Base-by-base conservation (phyloP, 169 alveolate genomes). In the Cryptosporidium canis region DNA sequence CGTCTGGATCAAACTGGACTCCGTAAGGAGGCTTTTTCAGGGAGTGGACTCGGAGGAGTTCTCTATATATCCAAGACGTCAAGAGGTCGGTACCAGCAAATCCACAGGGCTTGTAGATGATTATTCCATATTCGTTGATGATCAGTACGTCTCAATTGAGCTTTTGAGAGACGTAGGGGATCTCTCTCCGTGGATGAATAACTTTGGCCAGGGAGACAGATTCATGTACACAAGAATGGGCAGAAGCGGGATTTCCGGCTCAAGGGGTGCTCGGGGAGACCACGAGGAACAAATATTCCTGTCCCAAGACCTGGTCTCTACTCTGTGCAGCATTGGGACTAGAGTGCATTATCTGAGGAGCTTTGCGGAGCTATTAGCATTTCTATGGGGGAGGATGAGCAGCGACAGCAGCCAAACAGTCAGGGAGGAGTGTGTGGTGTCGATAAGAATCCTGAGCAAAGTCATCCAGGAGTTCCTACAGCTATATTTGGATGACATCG, bases 11-110 rank as follows among this genome's bases (percentile, higher is more conserved):
- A 41, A 39, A 29, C 7, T 61, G 21, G 63, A 12, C 27, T 77
- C 87, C 35, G 24, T 77, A 11, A 29, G 18, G 27, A 77, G 70
- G 37, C 39, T 77, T 4, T 77, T 77, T 44, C 87, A 77, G 44
- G 87, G 87, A 56, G n/a, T 77, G 24, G 72, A 48, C 31, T 77
- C 87, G 14, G 31, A 35, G 21, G 87, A 77, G 18, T 77, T 77
- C 61, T 11, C 45, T 39, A 29, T 70, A 5, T 55, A 33, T 43
- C 87, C 87, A 43, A 61, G 21, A 41, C 11, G 58, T 35, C 45
- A 12, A 8, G n/a, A 11, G 27, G 68, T 2, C 45, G 27, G 31
- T 1, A 58, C 18, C 8, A 35, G 58, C 12, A 27, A 29, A 12
- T 31, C 37, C 11, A 12, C 24, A 29, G 87, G 58, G 5, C 39